Evolutionary conservation across 2,329 filamentous ascomycete genomes (phyloP).

Genomic region (Claviceps monticola): DNA sequence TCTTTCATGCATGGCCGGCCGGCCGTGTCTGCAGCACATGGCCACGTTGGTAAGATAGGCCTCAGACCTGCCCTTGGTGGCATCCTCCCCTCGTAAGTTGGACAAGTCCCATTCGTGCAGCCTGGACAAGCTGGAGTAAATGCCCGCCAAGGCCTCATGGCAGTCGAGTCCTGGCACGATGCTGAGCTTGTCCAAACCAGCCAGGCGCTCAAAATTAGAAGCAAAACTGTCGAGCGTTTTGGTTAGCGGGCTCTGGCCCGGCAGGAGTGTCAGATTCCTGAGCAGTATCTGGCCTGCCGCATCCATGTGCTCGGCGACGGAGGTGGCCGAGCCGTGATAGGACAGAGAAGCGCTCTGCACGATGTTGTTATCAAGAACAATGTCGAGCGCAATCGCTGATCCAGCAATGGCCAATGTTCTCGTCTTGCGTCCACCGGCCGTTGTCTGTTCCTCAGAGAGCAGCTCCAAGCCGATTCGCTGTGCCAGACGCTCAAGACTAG

Average conservation of each 20-base stretch:
- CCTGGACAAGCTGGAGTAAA: slow-evolving; percentile 55
- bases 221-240: slow-evolving; percentile 59
- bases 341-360: slow-evolving; percentile 49
- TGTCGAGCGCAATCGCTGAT: slow-evolving; percentile 45
- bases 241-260: slow-evolving; percentile 50
- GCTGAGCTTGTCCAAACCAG: slow-evolving; percentile 58
- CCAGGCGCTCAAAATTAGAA: slow-evolving; percentile 55
- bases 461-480: slow-evolving; percentile 52
- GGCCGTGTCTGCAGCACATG: slow-evolving; percentile 57
- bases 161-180: slow-evolving; percentile 55
- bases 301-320: slow-evolving; percentile 44
- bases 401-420: slow-evolving; percentile 49
- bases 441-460: slow-evolving; percentile 41
- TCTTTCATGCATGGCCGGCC: slow-evolving; percentile 55
- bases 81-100: slow-evolving; percentile 36
- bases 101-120: slow-evolving; percentile 60
- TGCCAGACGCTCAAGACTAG: slow-evolving; percentile 59
- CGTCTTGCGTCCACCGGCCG: slow-evolving; percentile 32
- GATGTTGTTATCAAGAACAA: slow-evolving; percentile 46
- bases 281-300: slow-evolving; percentile 53
- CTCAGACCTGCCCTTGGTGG: slow-evolving; percentile 30
- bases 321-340: slow-evolving; percentile 45
- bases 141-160: slow-evolving; percentile 60
- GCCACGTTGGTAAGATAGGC: slow-evolving; percentile 40
- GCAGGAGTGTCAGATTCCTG: slow-evolving; percentile 45